Percentiles rank a stretch among this genome's conserved stretches.
Conservation (phyloP, 1,284 basidiomycete species). For the Irpex sp. region DNA sequence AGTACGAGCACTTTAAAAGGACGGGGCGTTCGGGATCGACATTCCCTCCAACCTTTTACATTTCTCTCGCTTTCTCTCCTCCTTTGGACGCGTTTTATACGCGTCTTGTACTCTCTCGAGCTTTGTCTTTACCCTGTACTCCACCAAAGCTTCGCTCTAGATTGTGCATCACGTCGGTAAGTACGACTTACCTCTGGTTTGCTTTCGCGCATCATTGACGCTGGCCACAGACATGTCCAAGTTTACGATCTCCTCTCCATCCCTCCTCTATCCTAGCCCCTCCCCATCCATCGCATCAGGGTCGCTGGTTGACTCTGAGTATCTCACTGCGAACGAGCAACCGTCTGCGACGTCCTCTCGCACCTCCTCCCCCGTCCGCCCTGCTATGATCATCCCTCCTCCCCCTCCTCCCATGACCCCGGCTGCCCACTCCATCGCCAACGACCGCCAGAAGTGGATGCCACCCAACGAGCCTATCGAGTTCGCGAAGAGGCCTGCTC, state of each 20-base stretch:
- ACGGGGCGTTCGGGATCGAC: not conserved
- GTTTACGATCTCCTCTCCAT: not conserved
- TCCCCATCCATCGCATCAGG: not conserved
- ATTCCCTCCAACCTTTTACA: not conserved
- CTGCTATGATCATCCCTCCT: not conserved
- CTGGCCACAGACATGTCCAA: not conserved
- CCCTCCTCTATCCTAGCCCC: not conserved
- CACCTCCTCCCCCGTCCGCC: not conserved
- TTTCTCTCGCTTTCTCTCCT: not conserved
- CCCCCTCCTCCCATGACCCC: not conserved
- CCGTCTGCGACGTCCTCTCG: not conserved
- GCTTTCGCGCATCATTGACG: not conserved
- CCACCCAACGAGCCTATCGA: not conserved
- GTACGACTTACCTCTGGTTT: not conserved
- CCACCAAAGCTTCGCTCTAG: not conserved
- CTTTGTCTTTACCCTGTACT: not conserved
- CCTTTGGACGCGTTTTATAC: not conserved
- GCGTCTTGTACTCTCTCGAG: not conserved
- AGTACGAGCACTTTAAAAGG: not conserved
- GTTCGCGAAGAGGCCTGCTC: conserved; percentile 6
- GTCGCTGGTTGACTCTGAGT: conserved; percentile 2
- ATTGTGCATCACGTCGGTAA: not conserved
- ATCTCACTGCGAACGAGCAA: not conserved
- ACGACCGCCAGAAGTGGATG: not conserved
- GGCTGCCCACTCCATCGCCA: not conserved